These are phyloP conservation scores for Opeltia flavorubescens DNA, from an alignment of 495 filamentous ascomycete species.

Conservation along the genomic window DNA sequence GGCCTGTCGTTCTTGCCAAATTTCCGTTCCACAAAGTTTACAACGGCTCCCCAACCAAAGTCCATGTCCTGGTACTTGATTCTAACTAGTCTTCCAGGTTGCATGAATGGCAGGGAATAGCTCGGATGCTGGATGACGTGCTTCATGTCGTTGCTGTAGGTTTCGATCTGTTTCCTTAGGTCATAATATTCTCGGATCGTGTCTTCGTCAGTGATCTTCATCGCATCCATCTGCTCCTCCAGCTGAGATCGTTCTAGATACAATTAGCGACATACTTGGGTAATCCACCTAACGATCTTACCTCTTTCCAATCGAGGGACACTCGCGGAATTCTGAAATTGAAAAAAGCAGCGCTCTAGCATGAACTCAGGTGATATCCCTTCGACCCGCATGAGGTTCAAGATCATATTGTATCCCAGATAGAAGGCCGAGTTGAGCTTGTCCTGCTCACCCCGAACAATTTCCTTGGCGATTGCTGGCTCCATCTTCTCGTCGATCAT, in stretches of 20 bases:
- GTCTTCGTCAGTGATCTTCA: slow-evolving; percentile 69
- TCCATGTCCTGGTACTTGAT: slow-evolving; percentile 66
- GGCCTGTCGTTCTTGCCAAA: slow-evolving; percentile 41
- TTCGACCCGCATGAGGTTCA: slow-evolving; percentile 90
- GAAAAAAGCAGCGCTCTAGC: slow-evolving; percentile 91
- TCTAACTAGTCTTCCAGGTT: slow-evolving; percentile 68
- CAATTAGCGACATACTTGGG: neutral
- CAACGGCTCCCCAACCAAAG: slow-evolving; percentile 85
- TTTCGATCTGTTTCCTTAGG: slow-evolving; percentile 66
- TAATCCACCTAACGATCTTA: slow-evolving; percentile 13
- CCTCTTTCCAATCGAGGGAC: slow-evolving; percentile 65
- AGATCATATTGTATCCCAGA: slow-evolving; percentile 97
- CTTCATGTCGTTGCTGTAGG: slow-evolving; percentile 71
- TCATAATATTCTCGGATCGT: slow-evolving; percentile 87
- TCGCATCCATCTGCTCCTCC: slow-evolving; percentile 53
- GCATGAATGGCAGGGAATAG: slow-evolving; percentile 65
- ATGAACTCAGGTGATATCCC: slow-evolving; percentile 94
- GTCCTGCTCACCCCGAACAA: slow-evolving; percentile 92
- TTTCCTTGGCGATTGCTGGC: slow-evolving; percentile 79
- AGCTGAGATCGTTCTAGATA: slow-evolving; percentile 54
- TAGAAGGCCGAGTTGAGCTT: slow-evolving; percentile 95
- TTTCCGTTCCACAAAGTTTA: slow-evolving; percentile 52
- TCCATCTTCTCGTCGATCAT: slow-evolving; percentile 98
- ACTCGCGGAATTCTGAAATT: slow-evolving; percentile 88
- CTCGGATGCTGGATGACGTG: slow-evolving; percentile 80